phyloP scores from a whole-genome alignment of 2,329 filamentous ascomycete species.

The Alternaria consortialis region DNA sequence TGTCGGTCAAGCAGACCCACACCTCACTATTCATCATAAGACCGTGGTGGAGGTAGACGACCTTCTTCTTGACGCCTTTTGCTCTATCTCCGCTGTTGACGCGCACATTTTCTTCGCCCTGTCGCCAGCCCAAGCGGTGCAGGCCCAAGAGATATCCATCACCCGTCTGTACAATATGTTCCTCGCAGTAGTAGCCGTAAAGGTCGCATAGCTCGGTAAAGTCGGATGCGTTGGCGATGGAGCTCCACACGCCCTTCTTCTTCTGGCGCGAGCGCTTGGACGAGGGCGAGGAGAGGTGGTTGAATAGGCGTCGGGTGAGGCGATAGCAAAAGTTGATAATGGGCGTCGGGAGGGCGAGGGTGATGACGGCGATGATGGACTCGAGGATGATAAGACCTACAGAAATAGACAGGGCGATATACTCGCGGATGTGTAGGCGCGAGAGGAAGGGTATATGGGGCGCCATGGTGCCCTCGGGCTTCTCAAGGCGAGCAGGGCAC shows the following conservation, averaged over 20 bases:
- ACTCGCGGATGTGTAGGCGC: conserved; percentile 73
- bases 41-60: conserved; percentile 94
- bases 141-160: conserved; percentile 93
- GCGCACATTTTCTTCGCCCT: conserved; percentile 78
- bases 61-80: conserved; percentile 72
- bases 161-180: conserved; percentile 92
- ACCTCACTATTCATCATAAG: conserved; percentile 99
- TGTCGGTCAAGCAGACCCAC: conserved; percentile 92
- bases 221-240: conserved; percentile 85
- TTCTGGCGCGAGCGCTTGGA: conserved; percentile 72
- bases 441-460: conserved; percentile 70
- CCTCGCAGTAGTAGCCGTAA: conserved; percentile 92
- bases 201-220: conserved; percentile 93
- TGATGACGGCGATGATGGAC: conserved; percentile 82
- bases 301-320: conserved; percentile 83
- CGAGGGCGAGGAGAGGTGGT: conserved; percentile 75
- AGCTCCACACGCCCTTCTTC: conserved; percentile 77
- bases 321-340: conserved; percentile 85
- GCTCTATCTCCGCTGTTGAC: conserved; percentile 75
- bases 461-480: conserved; percentile 46
- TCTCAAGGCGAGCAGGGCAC: neutral
- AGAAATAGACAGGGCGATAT: conserved; percentile 84
- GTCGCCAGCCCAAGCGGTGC: conserved; percentile 84
- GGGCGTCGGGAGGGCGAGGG: conserved; percentile 83
- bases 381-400: conserved; percentile 85